Conservation (phyloP, 2,329 filamentous ascomycete genomes). For the Nemania diffusa region DNA sequence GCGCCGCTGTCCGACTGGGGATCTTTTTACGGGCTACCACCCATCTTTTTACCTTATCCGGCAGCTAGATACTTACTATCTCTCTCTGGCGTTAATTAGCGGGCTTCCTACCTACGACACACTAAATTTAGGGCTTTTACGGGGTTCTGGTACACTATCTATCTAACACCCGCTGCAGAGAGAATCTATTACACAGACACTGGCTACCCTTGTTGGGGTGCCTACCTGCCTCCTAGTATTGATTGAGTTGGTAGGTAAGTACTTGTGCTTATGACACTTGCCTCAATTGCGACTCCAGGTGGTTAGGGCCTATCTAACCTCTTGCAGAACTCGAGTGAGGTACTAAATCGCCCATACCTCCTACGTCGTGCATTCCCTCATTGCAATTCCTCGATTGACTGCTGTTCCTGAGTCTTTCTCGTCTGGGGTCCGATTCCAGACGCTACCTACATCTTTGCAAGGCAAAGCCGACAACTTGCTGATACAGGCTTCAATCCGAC, state of each 20-base stretch:
- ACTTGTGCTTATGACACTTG: neutral
- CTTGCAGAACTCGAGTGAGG: conserved; percentile 19
- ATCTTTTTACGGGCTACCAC: neutral
- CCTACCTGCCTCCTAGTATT: neutral
- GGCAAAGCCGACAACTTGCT: neutral
- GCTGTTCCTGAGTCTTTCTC: neutral
- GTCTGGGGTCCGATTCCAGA: neutral
- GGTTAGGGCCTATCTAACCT: conserved; percentile 30
- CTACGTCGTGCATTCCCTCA: neutral
- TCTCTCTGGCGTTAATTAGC: neutral
- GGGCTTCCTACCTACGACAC: neutral
- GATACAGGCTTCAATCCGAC: conserved; percentile 8
- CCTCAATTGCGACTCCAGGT: conserved; percentile 2
- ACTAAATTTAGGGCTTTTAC: neutral
- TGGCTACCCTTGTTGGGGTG: neutral
- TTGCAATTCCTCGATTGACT: neutral
- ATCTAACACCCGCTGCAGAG: neutral
- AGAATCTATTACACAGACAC: neutral
- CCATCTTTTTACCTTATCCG: neutral
- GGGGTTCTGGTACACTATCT: neutral
- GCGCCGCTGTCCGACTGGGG: neutral
- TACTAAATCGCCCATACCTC: neutral
- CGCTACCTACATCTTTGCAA: neutral
- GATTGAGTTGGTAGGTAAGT: neutral
- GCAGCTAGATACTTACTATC: neutral